These are phyloP conservation scores for Prunus yedoensis DNA, from an alignment of 331 rosid species.

Conservation along the genomic window DNA sequence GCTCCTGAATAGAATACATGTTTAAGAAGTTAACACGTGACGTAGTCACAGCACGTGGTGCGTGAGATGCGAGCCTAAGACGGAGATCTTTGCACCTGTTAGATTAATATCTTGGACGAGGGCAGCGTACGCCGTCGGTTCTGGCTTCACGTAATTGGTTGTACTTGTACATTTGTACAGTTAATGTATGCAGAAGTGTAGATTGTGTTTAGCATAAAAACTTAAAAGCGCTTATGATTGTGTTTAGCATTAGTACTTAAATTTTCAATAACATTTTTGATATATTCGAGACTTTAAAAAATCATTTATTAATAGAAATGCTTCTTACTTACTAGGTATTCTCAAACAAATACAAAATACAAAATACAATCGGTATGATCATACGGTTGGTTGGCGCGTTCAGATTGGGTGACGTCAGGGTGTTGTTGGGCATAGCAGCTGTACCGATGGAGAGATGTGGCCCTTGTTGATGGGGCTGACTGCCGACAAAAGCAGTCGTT, in stretches of 20 bases:
- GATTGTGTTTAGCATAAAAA: no score
- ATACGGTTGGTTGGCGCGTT: not conserved
- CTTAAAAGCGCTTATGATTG: no score
- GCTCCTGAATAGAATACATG: no score
- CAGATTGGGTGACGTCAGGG: not conserved
- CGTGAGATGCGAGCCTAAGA: not conserved
- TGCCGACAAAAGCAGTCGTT: conserved; percentile 15
- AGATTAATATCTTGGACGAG: not conserved
- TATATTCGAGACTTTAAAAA: no score
- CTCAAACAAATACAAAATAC: no score
- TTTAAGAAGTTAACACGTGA: not conserved
- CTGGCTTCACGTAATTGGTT: no score
- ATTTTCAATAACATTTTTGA: no score
- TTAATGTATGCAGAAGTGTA: not conserved
- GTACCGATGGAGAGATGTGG: conserved; percentile 3
- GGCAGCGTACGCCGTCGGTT: not conserved
- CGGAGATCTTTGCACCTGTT: not conserved
- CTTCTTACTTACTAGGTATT: no score
- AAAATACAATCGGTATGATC: no score
- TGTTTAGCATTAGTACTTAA: no score
- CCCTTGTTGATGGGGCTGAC: not conserved
- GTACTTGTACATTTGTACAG: not conserved
- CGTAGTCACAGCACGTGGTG: not conserved
- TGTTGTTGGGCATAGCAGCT: not conserved
- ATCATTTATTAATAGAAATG: no score